These are phyloP conservation scores for Eimeria sp. DNA, from an alignment of 169 alveolate species.

Conservation along the genomic window DNA sequence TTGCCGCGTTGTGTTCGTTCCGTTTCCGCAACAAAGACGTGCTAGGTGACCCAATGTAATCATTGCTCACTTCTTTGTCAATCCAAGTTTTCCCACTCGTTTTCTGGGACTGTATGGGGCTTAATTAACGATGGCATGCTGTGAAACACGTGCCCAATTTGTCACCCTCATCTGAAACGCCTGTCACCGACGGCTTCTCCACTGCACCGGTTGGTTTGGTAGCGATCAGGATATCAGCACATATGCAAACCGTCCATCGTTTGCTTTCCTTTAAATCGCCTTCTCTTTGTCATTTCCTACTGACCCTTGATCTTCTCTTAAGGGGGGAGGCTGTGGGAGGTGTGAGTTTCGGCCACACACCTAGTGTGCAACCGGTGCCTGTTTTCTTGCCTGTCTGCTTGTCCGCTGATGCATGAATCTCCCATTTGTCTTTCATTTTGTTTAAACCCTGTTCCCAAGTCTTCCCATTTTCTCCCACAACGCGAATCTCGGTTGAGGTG, in stretches of 20 bases:
- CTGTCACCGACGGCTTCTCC: neutral
- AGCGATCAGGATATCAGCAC: neutral
- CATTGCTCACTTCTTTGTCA: neutral
- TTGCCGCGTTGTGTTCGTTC: neutral
- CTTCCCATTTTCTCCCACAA: too few relatives aligned
- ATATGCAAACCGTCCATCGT: neutral
- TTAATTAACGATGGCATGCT: neutral
- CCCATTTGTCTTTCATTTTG: neutral
- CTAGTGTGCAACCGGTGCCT: neutral
- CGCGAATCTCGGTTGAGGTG: neutral
- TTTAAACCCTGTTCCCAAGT: neutral
- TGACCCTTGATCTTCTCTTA: neutral
- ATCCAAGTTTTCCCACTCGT: neutral
- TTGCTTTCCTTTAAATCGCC: neutral
- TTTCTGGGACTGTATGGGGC: neutral
- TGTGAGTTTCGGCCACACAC: neutral
- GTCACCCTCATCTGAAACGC: constrained; percentile 6
- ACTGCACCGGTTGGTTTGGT: neutral
- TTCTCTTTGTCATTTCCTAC: neutral
- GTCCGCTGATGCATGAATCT: neutral
- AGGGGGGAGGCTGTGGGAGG: neutral
- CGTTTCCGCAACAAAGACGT: neutral
- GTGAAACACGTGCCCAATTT: neutral
- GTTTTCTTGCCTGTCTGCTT: neutral
- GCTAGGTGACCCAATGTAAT: constrained; percentile 2